phyloP scores from a whole-genome alignment of 2,329 filamentous ascomycete genomes.

The Coniella lustricola region DNA sequence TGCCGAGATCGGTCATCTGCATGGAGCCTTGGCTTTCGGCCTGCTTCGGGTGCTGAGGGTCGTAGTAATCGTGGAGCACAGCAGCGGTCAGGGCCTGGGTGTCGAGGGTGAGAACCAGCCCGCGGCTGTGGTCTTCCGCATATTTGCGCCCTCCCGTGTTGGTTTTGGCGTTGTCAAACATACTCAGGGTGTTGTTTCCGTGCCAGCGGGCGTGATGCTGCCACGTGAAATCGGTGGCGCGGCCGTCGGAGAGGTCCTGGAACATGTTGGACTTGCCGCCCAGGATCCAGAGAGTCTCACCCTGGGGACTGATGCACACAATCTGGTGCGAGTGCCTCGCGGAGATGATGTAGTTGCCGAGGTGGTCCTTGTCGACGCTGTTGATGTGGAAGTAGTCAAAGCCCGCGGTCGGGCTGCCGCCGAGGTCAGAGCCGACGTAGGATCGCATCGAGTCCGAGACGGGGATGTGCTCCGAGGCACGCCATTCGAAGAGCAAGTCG shows the following conservation, averaged over 20 bases:
- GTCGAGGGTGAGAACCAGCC: constrained; percentile 26
- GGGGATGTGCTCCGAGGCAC: constrained; percentile 27
- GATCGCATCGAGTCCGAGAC: constrained; percentile 21
- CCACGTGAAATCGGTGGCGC: constrained; percentile 30
- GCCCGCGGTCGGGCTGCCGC: constrained; percentile 23
- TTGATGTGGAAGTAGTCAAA: constrained; percentile 35
- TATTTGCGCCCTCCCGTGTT: constrained; percentile 22
- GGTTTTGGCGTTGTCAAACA: constrained; percentile 34
- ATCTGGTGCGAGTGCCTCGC: constrained; percentile 26
- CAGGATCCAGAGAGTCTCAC: constrained; percentile 29
- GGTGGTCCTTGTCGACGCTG: constrained; percentile 26
- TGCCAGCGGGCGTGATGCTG: constrained; percentile 32
- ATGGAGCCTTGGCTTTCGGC: constrained; percentile 11
- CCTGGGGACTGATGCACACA: constrained; percentile 24
- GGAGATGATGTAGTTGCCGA: constrained; percentile 32
- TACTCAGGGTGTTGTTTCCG: constrained; percentile 26
- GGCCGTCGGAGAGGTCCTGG: constrained; percentile 26
- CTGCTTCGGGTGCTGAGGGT: constrained; percentile 18
- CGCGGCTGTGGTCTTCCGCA: constrained; percentile 24
- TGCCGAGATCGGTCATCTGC: constrained; percentile 5
- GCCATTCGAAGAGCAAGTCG: constrained; percentile 31
- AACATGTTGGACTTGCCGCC: constrained; percentile 30
- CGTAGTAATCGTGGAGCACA: constrained; percentile 25
- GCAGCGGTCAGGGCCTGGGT: constrained; percentile 23
- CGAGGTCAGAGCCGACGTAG: constrained; percentile 23